Percentiles rank a stretch among this genome's conserved stretches.
Conservation (phyloP, 140 eudicot species). For the Cichorium intybus region DNA sequence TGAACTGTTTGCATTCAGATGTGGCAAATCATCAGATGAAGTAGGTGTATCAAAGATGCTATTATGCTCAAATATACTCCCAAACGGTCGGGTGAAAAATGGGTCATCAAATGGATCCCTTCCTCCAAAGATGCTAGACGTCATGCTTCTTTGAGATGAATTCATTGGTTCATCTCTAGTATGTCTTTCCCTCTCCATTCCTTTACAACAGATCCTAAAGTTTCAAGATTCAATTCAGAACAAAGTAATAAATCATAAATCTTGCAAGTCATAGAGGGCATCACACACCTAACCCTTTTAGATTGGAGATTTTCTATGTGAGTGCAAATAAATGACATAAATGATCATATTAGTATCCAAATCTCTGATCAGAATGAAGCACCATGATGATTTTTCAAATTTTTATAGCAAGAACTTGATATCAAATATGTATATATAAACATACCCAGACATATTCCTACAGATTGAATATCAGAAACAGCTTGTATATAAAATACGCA, state of each 20-base stretch:
- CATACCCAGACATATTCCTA: neutral
- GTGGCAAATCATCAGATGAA: conserved; percentile 18
- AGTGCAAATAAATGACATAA: no score
- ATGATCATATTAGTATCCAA: no score
- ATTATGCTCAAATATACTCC: conserved; percentile 42
- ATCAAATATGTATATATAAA: no score
- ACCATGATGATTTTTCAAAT: no score
- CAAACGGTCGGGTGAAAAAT: conserved; percentile 61
- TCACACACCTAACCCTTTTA: no score
- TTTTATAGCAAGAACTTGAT: no score
- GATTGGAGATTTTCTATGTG: no score
- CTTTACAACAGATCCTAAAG: conserved; percentile 21
- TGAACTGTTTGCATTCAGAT: conserved; percentile 24
- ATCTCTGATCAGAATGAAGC: no score
- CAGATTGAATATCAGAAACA: no score
- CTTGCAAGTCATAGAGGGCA: no score
- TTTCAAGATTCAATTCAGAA: conserved; percentile 2
- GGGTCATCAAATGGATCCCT: conserved; percentile 87
- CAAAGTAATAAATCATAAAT: no score
- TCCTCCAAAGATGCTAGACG: conserved; percentile 61
- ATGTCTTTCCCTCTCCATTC: conserved; percentile 52
- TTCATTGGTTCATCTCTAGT: conserved; percentile 23
- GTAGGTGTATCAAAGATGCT: conserved; percentile 29
- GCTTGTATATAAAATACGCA: no score
- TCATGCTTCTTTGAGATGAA: conserved; percentile 31